phyloP scores from a whole-genome alignment of 2,329 filamentous ascomycete genomes.

The Phaeosphaeria sp. region DNA sequence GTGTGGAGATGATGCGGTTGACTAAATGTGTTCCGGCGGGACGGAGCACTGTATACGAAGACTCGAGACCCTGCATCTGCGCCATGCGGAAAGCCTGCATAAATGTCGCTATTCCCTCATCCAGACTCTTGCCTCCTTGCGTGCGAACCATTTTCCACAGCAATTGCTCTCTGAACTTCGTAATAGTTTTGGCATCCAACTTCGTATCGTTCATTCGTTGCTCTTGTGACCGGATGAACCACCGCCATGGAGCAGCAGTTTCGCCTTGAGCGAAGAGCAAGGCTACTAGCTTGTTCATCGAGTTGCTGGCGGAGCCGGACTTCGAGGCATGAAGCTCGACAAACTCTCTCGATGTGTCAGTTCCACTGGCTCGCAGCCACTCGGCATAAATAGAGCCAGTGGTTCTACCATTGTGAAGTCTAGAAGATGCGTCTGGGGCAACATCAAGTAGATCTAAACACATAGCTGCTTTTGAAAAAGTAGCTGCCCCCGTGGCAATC shows the following conservation, averaged over 20 bases:
- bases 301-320: conserved; percentile 11
- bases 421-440: conserved; percentile 9
- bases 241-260: conserved; percentile 33
- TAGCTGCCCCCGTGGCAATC: conserved; percentile 47
- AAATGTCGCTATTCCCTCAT: conserved; percentile 30
- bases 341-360: conserved; percentile 37
- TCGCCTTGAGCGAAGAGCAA: conserved; percentile 31
- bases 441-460: conserved; percentile 45
- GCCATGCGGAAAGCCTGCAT: conserved; percentile 28
- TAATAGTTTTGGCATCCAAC: conserved; percentile 13
- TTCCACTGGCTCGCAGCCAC: conserved; percentile 39
- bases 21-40: conserved; percentile 34
- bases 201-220: conserved; percentile 25
- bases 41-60: conserved; percentile 18
- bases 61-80: conserved; percentile 14
- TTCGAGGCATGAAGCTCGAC: conserved; percentile 20
- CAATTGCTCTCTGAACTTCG: conserved; percentile 27
- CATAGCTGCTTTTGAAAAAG: conserved; percentile 45
- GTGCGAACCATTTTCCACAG: conserved; percentile 31
- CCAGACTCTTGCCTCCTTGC: conserved; percentile 15
- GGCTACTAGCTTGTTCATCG: conserved; percentile 27
- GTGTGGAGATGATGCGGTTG: conserved; percentile 26
- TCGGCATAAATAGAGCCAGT: conserved; percentile 30
- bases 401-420: conserved; percentile 11
- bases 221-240: conserved; percentile 30